Evolutionary conservation across 1,139 yeast genomes (phyloP).

Genomic region (Geotrichum fermentans): DNA sequence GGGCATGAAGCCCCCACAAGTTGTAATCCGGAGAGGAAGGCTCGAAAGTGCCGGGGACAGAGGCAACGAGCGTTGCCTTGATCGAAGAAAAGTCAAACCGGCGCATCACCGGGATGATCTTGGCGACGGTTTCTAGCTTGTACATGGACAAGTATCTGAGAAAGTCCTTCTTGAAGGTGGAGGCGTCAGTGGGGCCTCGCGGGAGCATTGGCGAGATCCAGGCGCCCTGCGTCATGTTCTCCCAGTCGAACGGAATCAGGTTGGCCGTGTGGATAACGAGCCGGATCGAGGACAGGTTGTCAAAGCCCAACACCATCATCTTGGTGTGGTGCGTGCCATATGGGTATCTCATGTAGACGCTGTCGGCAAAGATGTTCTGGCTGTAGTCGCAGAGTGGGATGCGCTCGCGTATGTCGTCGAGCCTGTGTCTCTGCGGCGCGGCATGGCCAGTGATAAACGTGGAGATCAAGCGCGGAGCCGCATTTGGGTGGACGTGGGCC

Average conservation of each 20-base stretch:
- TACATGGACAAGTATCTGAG: constrained; percentile 30
- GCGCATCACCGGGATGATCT: constrained; percentile 22
- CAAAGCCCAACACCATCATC: constrained; percentile 34
- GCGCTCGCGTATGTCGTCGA: constrained; percentile 17
- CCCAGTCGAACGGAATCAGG: constrained; percentile 35
- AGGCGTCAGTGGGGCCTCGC: neutral
- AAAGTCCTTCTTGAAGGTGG: constrained; percentile 30
- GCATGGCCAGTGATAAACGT: constrained; percentile 30
- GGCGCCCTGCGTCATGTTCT: constrained; percentile 34
- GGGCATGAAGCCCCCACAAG: constrained; percentile 30
- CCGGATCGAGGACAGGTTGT: constrained; percentile 23
- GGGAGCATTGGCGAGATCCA: constrained; percentile 32
- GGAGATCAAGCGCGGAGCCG: constrained; percentile 23
- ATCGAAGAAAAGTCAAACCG: constrained; percentile 32
- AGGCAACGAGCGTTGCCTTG: constrained; percentile 32
- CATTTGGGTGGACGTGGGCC: constrained; percentile 25
- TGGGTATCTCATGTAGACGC: constrained; percentile 24
- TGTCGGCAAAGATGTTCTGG: constrained; percentile 25
- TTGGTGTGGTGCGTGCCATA: constrained; percentile 38
- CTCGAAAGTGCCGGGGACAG: constrained; percentile 34
- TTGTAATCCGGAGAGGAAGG: constrained; percentile 19
- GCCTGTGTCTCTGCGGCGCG: constrained; percentile 13
- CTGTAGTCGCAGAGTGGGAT: constrained; percentile 16
- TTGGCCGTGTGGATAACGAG: constrained; percentile 38
- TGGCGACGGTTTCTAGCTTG: constrained; percentile 19